phyloP scores from a whole-genome alignment of 345 rosid species.

The sweet orange (Citrus sinensis) region DNA sequence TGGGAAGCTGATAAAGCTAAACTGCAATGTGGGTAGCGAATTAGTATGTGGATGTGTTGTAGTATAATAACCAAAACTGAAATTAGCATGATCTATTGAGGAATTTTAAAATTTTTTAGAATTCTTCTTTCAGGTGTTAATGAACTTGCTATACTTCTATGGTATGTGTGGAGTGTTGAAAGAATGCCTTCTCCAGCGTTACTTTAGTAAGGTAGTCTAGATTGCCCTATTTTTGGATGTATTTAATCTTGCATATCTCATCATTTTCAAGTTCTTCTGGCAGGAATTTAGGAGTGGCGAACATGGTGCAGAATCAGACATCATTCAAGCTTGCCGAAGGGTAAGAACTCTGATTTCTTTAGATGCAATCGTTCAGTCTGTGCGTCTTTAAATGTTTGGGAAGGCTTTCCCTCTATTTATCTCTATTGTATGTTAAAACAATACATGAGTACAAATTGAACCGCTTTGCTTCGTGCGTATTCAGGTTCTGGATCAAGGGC shows the following conservation, averaged over 20 bases:
- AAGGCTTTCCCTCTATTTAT: neutral
- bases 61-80: neutral
- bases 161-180: constrained; percentile 62
- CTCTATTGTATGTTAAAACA: neutral
- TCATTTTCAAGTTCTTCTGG: constrained; percentile 11
- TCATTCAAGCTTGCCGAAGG: constrained; percentile 47
- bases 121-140: constrained; percentile 41
- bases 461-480: constrained; percentile 1
- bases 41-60: neutral
- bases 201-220: constrained; percentile 54
- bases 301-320: constrained; percentile 42
- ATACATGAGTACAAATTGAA: neutral
- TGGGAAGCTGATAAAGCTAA: neutral
- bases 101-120: neutral
- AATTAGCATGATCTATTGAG: neutral
- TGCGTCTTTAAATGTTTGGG: neutral
- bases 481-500: constrained; percentile 66
- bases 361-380: neutral
- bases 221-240: neutral
- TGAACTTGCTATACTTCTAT: constrained; percentile 59
- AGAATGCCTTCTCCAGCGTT: constrained; percentile 68
- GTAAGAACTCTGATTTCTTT: constrained; percentile 26
- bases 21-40: neutral
- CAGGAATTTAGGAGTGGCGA: constrained; percentile 46
- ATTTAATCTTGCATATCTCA: neutral